phyloP scores from a whole-genome alignment of 805 yeast genomes.

The Torulaspora franciscae region DNA sequence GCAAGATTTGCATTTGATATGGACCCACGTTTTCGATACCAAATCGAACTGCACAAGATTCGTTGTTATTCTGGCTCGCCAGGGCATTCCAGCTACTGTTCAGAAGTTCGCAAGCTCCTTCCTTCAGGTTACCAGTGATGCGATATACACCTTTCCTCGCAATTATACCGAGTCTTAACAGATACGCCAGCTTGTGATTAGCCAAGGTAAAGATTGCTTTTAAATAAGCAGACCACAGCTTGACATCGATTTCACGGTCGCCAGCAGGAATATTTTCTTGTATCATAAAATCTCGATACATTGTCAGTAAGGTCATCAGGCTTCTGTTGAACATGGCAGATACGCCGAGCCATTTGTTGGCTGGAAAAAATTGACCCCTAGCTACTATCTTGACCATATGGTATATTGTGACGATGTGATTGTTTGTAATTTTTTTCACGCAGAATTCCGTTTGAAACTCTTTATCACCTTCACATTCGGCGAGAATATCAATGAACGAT shows the following conservation, averaged over 20 bases:
- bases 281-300: slow-evolving; percentile 48
- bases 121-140: slow-evolving; percentile 60
- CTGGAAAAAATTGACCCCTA: slow-evolving; percentile 58
- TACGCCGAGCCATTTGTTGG: slow-evolving; percentile 67
- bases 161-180: slow-evolving; percentile 64
- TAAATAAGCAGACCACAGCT: slow-evolving; percentile 65
- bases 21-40: slow-evolving; percentile 62
- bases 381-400: slow-evolving; percentile 49
- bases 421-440: slow-evolving; percentile 39
- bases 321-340: slow-evolving; percentile 55
- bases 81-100: slow-evolving; percentile 67
- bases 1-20: slow-evolving; percentile 60
- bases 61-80: slow-evolving; percentile 57
- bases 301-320: slow-evolving; percentile 48
- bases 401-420: slow-evolving; percentile 41
- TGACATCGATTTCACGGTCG: slow-evolving; percentile 28
- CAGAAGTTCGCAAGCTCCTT: slow-evolving; percentile 51
- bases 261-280: slow-evolving; percentile 44
- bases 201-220: slow-evolving; percentile 53
- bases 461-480: slow-evolving; percentile 35
- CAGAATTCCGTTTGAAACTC: slow-evolving; percentile 42
- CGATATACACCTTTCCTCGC: slow-evolving; percentile 66
- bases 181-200: slow-evolving; percentile 61
- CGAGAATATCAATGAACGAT: slow-evolving; percentile 43
- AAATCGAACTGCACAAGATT: slow-evolving; percentile 49